Conservation (phyloP, 495 filamentous ascomycete genomes). For the Hypoxylon lienhwacheense region DNA sequence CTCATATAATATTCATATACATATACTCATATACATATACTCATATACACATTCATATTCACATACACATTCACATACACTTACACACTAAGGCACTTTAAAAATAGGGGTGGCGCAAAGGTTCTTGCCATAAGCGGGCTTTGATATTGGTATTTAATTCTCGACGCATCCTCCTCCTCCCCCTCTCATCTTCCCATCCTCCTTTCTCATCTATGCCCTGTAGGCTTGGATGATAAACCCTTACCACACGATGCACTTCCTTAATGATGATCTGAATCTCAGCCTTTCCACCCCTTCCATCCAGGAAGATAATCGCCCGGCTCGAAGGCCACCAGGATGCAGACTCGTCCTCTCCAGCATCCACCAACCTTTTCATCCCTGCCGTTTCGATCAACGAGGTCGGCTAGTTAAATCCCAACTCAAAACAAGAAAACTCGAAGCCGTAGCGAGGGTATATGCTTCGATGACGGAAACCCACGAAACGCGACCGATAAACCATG, state of each 20-base stretch:
- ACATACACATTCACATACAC: no score
- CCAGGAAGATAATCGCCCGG: not conserved
- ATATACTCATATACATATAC: no score
- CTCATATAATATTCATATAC: no score
- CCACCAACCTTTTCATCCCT: constrained; percentile 16
- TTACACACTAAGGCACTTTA: no score
- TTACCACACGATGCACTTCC: not conserved
- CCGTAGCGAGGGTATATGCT: constrained; percentile 42
- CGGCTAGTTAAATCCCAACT: not conserved
- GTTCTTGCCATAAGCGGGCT: constrained; percentile 9
- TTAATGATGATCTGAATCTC: not conserved
- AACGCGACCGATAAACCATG: constrained; percentile 22
- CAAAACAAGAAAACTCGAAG: constrained; percentile 22
- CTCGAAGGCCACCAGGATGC: constrained; percentile 6
- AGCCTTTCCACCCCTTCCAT: not conserved
- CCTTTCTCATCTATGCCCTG: not conserved
- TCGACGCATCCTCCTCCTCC: constrained; percentile 10
- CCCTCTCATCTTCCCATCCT: not conserved
- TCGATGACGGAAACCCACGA: constrained; percentile 19
- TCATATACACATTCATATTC: not conserved
- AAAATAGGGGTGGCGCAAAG: not conserved
- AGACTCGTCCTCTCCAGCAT: constrained; percentile 9
- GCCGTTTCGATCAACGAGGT: constrained; percentile 29
- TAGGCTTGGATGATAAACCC: constrained; percentile 11
- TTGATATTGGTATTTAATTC: constrained; percentile 20